These are phyloP conservation scores for Spizellomyces sp. DNA, from an alignment of 192 early-diverging fungal species.

Conservation along the genomic window DNA sequence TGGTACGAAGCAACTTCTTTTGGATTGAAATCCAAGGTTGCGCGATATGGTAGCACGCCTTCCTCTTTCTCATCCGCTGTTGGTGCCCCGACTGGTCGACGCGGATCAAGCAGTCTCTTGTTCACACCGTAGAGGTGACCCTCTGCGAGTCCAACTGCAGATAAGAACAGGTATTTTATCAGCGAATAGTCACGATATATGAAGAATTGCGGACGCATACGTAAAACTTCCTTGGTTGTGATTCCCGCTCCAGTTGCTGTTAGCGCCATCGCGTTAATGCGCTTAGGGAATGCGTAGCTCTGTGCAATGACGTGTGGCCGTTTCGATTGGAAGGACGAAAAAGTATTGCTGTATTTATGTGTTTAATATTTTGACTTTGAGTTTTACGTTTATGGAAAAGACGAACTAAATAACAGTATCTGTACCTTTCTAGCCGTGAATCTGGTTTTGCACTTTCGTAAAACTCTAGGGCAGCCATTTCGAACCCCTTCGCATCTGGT, in stretches of 20 bases:
- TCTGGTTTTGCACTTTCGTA: conserved; percentile 77
- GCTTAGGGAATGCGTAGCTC: conserved; percentile 75
- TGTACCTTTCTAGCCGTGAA: conserved; percentile 66
- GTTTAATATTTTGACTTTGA: too few species aligned
- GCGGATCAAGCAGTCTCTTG: conserved; percentile 80
- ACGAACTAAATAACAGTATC: too few species aligned
- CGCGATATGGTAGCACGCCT: conserved; percentile 73
- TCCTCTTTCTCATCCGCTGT: conserved; percentile 89
- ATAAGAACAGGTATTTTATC: too few species aligned
- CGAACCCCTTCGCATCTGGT: conserved; percentile 66
- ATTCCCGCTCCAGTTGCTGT: conserved; percentile 87
- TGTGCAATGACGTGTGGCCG: conserved; percentile 74
- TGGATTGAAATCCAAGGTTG: conserved; percentile 73
- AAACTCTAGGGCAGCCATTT: conserved; percentile 82
- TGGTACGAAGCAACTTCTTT: conserved; percentile 77
- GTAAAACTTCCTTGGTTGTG: conserved; percentile 80
- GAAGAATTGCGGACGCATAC: conserved; percentile 35
- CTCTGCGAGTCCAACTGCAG: conserved; percentile 54
- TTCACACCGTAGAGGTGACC: conserved; percentile 68
- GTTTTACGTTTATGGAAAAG: background rate
- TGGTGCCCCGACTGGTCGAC: conserved; percentile 67
- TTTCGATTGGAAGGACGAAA: conserved; percentile 73
- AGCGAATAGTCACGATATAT: too few species aligned
- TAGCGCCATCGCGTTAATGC: conserved; percentile 76
- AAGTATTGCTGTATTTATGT: conserved; percentile 50